phyloP scores from a whole-genome alignment of 352 stramenopile species.

The Phytophthora tubulina region DNA sequence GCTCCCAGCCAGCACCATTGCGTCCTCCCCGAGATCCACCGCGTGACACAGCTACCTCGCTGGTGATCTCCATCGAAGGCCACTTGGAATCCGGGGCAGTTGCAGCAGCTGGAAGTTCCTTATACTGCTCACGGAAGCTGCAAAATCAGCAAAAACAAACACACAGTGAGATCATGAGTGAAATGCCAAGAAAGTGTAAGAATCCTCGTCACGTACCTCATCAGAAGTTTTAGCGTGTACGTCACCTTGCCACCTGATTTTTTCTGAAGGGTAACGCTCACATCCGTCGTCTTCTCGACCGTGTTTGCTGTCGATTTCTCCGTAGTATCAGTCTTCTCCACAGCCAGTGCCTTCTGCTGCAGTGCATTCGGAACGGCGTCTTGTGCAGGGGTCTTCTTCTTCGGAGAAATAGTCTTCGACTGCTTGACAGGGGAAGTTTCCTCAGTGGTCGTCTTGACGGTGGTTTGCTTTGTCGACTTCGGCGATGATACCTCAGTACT shows the following conservation, averaged over 20 bases:
- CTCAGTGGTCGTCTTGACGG: conserved; percentile 24
- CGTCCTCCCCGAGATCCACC: conserved; percentile 54
- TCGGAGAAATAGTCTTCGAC: conserved; percentile 30
- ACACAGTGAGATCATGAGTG: conserved; percentile 5
- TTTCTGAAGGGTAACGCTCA: conserved; percentile 45
- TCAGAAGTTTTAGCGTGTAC: conserved; percentile 68
- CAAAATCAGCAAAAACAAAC: conserved; percentile 11
- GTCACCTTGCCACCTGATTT: conserved; percentile 57
- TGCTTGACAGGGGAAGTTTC: conserved; percentile 20
- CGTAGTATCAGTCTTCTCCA: conserved; percentile 17
- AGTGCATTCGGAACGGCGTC: conserved; percentile 18
- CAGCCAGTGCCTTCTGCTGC: conserved; percentile 32
- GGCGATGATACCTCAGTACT: conserved; percentile 31
- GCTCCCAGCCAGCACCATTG: conserved; percentile 64
- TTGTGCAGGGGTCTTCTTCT: conserved; percentile 27
- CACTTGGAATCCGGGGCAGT: conserved; percentile 57
- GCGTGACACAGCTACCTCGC: conserved; percentile 60
- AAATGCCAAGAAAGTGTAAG: conserved; percentile 3
- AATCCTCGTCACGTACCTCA: conserved; percentile 46
- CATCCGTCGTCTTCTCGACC: conserved; percentile 45
- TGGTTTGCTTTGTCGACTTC: conserved; percentile 14
- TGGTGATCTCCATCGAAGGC: conserved; percentile 77
- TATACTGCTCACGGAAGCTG: conserved; percentile 69
- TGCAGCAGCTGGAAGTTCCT: conserved; percentile 55
- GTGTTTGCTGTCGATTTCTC: conserved; percentile 18